Base-by-base conservation (phyloP, 108 stramenopile genomes). In the Pseudonitzschia pungens region DNA sequence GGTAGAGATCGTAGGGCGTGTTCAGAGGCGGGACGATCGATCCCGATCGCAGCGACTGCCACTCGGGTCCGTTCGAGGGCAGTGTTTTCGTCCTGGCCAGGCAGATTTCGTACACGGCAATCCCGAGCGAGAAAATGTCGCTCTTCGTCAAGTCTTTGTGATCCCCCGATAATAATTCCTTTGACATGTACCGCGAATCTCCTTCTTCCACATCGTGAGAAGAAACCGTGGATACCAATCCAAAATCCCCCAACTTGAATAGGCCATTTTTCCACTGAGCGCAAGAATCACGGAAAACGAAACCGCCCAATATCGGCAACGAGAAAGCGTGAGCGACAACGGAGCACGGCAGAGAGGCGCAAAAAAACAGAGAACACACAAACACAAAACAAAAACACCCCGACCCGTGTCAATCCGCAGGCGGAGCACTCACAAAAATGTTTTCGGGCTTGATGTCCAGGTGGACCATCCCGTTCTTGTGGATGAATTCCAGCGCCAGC, bases 381-480 rank as follows among this genome's bases (percentile, higher is more conserved):
- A n/a, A n/a, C n/a, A n/a, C n/a, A n/a, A n/a, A n/a, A n/a, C n/a
- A n/a, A 43, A 43, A 43, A 9, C 42, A 43, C 42, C 42, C 9
- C 9, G 11, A 43, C 9, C 42, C 6, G 11, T 11, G 9, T 43
- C 42, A 43, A 43, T 11, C 42, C 42, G 42, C 42, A 11, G 9
- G 42, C 9, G 42, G 42, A 43, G 11, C 45, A 67, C 69, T 41
- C 36, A 78, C 77, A 68, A 97, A 97, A 29, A 97, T 94, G 63
- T 97, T 97, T 31, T 93, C 95, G 21, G 97, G 96, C 77, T 97
- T 97, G 77, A 97, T 96, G 82, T 97, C 96, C 58, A 97, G 72
- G 83, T 96, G 96, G 9, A 95, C 91, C 84, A 96, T 90, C 43
- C 85, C 83, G 58, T 90, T 82, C 52, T 76, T 77, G 72, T 97